Percentiles rank a stretch among this genome's conserved stretches.
Conservation (phyloP, 2,329 filamentous ascomycete genomes). For the Aureobasidium leucospermi region DNA sequence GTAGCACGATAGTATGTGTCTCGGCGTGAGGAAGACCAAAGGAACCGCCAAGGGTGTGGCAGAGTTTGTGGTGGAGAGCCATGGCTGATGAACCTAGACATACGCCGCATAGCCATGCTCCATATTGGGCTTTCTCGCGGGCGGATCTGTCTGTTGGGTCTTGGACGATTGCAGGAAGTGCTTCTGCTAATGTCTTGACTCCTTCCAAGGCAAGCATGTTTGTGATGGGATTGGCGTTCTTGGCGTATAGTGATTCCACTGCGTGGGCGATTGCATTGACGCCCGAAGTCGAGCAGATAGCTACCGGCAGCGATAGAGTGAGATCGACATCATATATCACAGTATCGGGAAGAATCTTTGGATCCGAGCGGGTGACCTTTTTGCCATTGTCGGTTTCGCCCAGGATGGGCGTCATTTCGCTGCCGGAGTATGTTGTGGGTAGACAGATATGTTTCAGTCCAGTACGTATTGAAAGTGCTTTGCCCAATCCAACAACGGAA, state of each 20-base stretch:
- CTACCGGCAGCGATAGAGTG: constrained; percentile 50
- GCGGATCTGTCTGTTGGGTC: constrained; percentile 28
- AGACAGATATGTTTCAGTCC: constrained; percentile 29
- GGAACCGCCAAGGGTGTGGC: constrained; percentile 56
- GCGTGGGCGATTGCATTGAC: constrained; percentile 61
- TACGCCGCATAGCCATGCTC: constrained; percentile 57
- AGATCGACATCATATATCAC: constrained; percentile 61
- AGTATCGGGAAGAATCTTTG: constrained; percentile 51
- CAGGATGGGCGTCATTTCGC: constrained; percentile 58
- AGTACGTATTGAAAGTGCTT: constrained; percentile 28
- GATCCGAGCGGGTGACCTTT: constrained; percentile 52
- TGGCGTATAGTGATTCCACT: constrained; percentile 58
- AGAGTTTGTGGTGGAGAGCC: constrained; percentile 62
- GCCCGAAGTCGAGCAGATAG: constrained; percentile 51
- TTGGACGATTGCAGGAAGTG: constrained; percentile 47
- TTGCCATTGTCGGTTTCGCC: constrained; percentile 53
- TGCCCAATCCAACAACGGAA: constrained; percentile 53
- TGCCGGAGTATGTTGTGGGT: constrained; percentile 31
- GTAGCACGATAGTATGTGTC: constrained; percentile 57
- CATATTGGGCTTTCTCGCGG: constrained; percentile 45
- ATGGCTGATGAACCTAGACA: constrained; percentile 55
- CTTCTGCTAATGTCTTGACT: constrained; percentile 44
- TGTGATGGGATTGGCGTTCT: constrained; percentile 54
- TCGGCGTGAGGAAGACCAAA: constrained; percentile 60
- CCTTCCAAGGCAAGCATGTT: constrained; percentile 53